These are phyloP conservation scores for Sabuloglossum arenarium DNA, from an alignment of 495 filamentous ascomycete genomes.

Conservation along the genomic window DNA sequence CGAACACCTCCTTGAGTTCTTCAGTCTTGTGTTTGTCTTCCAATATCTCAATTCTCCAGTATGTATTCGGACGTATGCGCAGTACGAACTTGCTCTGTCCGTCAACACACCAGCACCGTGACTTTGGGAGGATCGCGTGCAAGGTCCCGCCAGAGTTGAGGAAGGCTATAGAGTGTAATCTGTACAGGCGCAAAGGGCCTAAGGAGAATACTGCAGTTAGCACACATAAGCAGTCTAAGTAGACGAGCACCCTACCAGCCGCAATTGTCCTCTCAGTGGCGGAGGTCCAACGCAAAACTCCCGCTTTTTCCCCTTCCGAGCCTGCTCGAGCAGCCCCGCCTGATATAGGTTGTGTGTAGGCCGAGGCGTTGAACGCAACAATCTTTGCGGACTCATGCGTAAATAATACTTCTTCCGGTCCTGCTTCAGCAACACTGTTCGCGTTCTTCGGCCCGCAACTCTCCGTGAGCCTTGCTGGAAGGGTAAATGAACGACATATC, in stretches of 20 bases:
- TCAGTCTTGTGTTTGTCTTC: constrained; percentile 34
- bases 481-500: constrained; percentile 35
- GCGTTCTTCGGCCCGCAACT: constrained; percentile 5
- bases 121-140: constrained; percentile 68
- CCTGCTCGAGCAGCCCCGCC: constrained; percentile 11
- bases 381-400: constrained; percentile 20
- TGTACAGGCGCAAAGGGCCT: constrained; percentile 65
- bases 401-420: constrained; percentile 19
- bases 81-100: constrained; percentile 64
- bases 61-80: constrained; percentile 55
- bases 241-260: constrained; percentile 27
- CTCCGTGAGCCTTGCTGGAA: constrained; percentile 27
- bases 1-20: constrained; percentile 46
- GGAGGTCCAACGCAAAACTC: constrained; percentile 51
- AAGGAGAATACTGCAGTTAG: constrained; percentile 1
- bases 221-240: neutral
- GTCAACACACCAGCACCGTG: constrained; percentile 84
- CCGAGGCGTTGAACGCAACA: constrained; percentile 21
- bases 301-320: constrained; percentile 10
- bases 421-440: constrained; percentile 9
- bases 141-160: constrained; percentile 63
- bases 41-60: constrained; percentile 71
- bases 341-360: constrained; percentile 7
- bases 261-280: constrained; percentile 64
- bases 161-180: constrained; percentile 62